Base-by-base conservation (phyloP, 768 basidiomycete species). In the Pulveroboletus frians region DNA sequence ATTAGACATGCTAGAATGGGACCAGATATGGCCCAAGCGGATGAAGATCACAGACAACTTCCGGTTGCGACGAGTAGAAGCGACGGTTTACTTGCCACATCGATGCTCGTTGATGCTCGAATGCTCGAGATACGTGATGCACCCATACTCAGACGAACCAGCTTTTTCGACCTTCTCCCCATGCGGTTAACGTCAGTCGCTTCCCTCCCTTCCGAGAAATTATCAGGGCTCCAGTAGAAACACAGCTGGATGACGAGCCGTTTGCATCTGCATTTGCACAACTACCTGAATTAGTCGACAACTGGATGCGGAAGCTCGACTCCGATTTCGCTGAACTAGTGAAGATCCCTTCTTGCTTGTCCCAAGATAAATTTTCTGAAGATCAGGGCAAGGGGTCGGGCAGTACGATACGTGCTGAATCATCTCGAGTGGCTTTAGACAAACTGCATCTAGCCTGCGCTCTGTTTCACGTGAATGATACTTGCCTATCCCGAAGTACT, bases 231-330 rank as follows among this genome's bases (percentile, higher is more conserved):
- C 46, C 48, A 1, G 50, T 51, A 11, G 49, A 18, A 14, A 3
- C 37, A 18, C 17, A 5, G 11, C 5, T 17, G 11, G n/a, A 47
- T 1, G 35, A 49, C 26, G 23, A 39, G 7, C 10, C 7, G 2
- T 55, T 61, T 40, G 43, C 31, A 15, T 17, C 50, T 36, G 56
- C 55, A 5, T 52, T 61, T 20, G 46, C 44, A 30, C 52, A 55
- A 13, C 32, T 62, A 5, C 51, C 52, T 23, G 10, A 8, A 9
- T n/a, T 58, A 0, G 46, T 50, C 10, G 27, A 42, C 35, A 21
- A 29, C 13, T 60, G 59, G 59, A 48, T 7, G 30, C 39, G 32
- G 32, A 46, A 34, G 4, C 40, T 60, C 32, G 17, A 32, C 26
- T 37, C 42, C 3, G 56, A 55, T 15, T 32, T 49, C 10, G 53